These are phyloP conservation scores for Debaryomyces sp. DNA, from an alignment of 1,139 yeast genomes.

Conservation along the genomic window DNA sequence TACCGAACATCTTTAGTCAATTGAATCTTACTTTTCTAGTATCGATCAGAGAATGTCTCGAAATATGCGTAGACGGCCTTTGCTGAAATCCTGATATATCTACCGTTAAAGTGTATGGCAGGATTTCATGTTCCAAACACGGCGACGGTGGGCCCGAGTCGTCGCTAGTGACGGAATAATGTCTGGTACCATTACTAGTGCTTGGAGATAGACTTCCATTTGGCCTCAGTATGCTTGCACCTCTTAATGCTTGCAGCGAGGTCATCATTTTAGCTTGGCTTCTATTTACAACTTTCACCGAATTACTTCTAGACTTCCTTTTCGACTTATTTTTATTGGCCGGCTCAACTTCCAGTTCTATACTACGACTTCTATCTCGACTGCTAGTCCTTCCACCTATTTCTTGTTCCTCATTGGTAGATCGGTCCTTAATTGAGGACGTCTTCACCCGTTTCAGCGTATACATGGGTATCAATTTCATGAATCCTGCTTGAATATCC, in stretches of 20 bases:
- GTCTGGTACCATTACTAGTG: neutral
- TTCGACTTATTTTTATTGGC: neutral
- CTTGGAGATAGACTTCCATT: neutral
- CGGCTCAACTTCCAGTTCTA: neutral
- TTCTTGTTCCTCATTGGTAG: neutral
- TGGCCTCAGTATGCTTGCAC: neutral
- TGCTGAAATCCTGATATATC: neutral
- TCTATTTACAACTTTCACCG: neutral
- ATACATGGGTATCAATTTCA: slow-evolving; percentile 1
- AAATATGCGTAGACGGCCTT: neutral
- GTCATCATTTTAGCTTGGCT: neutral
- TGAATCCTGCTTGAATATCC: slow-evolving; percentile 1
- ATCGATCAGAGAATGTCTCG: neutral
- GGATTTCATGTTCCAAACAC: neutral
- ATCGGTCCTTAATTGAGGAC: neutral
- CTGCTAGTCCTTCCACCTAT: neutral
- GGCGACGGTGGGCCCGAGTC: neutral
- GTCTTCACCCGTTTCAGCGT: neutral
- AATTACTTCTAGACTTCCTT: neutral
- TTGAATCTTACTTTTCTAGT: neutral
- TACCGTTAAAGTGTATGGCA: neutral
- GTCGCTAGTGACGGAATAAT: neutral
- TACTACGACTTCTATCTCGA: neutral
- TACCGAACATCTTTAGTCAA: neutral
- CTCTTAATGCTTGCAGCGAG: slow-evolving; percentile 4